phyloP scores from a whole-genome alignment of 352 stramenopile genomes.

The Phytophthora tubulina region DNA sequence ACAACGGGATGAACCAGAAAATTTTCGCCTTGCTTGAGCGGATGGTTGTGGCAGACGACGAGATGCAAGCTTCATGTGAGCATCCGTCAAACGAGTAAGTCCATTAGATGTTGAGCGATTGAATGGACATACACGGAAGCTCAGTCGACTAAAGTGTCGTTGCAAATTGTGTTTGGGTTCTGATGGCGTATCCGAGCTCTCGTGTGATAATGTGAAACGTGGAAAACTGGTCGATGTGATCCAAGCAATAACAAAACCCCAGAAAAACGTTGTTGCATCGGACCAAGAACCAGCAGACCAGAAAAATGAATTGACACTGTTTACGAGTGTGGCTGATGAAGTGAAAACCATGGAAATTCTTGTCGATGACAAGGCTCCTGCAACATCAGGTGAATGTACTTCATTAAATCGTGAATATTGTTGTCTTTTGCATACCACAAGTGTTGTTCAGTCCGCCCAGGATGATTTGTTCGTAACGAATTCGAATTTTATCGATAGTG shows the following conservation, averaged over 20 bases:
- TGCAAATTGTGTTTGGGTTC: no score
- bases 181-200: no score
- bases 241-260: no score
- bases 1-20: background rate
- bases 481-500: constrained; percentile 1
- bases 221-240: no score
- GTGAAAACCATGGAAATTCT: background rate
- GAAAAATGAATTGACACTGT: background rate
- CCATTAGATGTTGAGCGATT: background rate
- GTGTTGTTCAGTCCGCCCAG: background rate
- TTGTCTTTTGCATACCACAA: background rate
- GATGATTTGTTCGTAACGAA: background rate
- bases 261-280: no score
- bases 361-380: background rate
- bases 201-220: no score
- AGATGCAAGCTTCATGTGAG: background rate
- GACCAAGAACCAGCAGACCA: no score
- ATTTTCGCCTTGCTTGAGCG: background rate
- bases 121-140: background rate
- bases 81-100: background rate
- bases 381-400: no score
- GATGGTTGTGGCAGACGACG: background rate
- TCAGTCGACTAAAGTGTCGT: no score
- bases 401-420: background rate
- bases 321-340: background rate